phyloP scores from a whole-genome alignment of 805 yeast genomes.

The Nematodospora valgi region DNA sequence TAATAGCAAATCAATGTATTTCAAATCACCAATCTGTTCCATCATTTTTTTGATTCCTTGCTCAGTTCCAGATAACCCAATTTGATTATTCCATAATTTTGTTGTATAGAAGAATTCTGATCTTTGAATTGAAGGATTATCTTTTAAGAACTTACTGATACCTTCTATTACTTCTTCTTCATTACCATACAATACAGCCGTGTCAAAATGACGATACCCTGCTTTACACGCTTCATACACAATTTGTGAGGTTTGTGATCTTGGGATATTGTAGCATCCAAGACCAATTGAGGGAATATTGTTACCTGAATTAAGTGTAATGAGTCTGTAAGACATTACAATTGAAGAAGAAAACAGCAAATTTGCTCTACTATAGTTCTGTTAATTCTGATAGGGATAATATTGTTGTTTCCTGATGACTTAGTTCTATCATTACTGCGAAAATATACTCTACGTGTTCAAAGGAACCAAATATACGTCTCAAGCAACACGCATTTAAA shows the following conservation, averaged over 20 bases:
- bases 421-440: no score
- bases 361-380: no score
- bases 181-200: slow-evolving; percentile 67
- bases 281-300: slow-evolving; percentile 46
- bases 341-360: no score
- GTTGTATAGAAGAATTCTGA: slow-evolving; percentile 51
- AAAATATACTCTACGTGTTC: no score
- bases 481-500: no score
- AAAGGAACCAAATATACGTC: no score
- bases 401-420: no score
- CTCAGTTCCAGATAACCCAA: slow-evolving; percentile 56
- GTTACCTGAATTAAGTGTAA: slow-evolving; percentile 27
- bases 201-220: slow-evolving; percentile 73
- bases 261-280: slow-evolving; percentile 46
- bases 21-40: slow-evolving; percentile 46
- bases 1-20: slow-evolving; percentile 69
- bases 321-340: slow-evolving; percentile 7
- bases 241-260: slow-evolving; percentile 29
- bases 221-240: slow-evolving; percentile 58
- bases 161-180: slow-evolving; percentile 70
- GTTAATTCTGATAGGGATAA: no score
- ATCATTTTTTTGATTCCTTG: slow-evolving; percentile 51
- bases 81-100: slow-evolving; percentile 67
- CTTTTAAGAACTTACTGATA: slow-evolving; percentile 39
- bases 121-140: slow-evolving; percentile 26